Percentiles rank a stretch among this genome's conserved stretches.
These are phyloP conservation scores for Cytospora piceicola DNA, from an alignment of 2,329 filamentous ascomycete species.

Conservation along the genomic window DNA sequence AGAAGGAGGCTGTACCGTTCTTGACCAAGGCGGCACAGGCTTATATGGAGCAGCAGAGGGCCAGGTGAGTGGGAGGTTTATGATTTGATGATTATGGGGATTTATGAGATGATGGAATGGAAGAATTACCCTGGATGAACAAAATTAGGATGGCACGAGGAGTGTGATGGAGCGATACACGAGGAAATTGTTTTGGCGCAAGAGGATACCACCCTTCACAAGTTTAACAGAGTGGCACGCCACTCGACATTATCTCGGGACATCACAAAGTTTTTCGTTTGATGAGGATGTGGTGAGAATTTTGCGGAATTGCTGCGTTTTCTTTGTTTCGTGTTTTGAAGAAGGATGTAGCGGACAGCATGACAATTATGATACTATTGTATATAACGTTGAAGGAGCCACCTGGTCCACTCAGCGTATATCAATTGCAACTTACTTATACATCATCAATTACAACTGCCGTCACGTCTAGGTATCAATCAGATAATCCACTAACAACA, in stretches of 20 bases:
- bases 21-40: conserved; percentile 30
- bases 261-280: no score
- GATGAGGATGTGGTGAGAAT: no score
- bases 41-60: conserved; percentile 26
- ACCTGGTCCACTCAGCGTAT: no score
- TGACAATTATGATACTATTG: no score
- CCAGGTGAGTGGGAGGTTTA: background rate
- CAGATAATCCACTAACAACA: no score
- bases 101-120: background rate
- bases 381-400: no score
- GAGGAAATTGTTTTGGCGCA: background rate
- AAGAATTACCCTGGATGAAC: background rate
- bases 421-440: no score
- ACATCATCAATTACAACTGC: no score
- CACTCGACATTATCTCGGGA: background rate
- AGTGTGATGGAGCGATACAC: background rate
- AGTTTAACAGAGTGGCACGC: background rate
- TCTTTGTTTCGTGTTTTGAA: no score
- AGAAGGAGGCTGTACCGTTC: conserved; percentile 30
- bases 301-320: no score
- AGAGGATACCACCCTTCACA: background rate
- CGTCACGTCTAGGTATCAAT: no score
- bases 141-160: background rate
- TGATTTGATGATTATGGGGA: background rate
- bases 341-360: no score